Evolutionary conservation across 306 rosid genomes (phyloP), one percentile per base, ranked within the genome.

Genomic region (Castanea crenata): DNA sequence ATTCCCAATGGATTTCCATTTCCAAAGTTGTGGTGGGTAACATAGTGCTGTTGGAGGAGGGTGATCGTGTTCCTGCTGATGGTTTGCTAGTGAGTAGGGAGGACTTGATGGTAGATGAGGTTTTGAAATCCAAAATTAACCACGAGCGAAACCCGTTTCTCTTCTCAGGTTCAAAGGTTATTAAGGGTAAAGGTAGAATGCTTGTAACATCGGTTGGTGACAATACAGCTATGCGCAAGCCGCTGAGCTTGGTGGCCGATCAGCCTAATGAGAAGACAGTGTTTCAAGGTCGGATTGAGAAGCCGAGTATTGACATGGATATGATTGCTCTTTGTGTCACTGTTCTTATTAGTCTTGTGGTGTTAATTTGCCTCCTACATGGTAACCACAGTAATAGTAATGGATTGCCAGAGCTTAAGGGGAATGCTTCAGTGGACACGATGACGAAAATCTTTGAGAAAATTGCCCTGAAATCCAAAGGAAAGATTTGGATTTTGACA

Each of bases 401-500:
- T 23, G 97, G 76, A 2, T 68, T 58, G 71, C 93, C 97, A 4
- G 93, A 90, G 8, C 46, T 80, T 20, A 93, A 90, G 73, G 93
- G 92, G 41, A 82, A 87, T 52, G 83, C 82, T 55, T 73, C 91
- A 75, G 41, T 82, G 84, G 74, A 73, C 13, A 6, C 23, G 7
- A 2, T 87, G 81, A 84, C 75, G 80, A 15, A 79, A 46, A 19
- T 25, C 35, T 69, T 93, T 3, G 73, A 82, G 78, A 85, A 74
- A 19, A 63, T 85, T 18, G 58, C 80, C 49, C 69, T 76, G 61
- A 84, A 72, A 72, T 85, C 90, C 54, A 83, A 67, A 78, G 89
- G 90, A 75, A 82, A n/a, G 69, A 76, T 90, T 80, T 79, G 86
- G 38, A 81, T 55, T 63, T 82, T 93, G 31, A 70, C 80, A 12